A percentile compares a stretch with the other conserved stretches of the same genome.
phyloP scores from a whole-genome alignment of 2,329 filamentous ascomycete genomes.

The Beauveria asiatica region DNA sequence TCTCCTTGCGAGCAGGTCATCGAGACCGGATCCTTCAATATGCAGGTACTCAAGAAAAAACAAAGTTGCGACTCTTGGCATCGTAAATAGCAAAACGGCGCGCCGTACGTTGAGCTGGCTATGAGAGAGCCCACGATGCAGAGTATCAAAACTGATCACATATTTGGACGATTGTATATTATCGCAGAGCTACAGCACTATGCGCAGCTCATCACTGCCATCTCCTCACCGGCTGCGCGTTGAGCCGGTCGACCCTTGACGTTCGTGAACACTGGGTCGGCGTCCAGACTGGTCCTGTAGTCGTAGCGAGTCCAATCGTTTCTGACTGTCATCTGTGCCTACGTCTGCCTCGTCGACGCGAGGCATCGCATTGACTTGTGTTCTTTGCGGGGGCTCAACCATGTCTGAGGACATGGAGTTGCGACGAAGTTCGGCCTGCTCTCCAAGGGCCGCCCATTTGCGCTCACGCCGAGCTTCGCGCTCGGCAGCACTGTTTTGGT shows the following conservation, averaged over 20 bases:
- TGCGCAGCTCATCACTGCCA: neutral
- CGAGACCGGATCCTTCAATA: neutral
- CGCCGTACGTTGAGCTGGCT: neutral
- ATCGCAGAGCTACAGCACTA: neutral
- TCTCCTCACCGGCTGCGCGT: slow-evolving; percentile 37
- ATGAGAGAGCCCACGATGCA: neutral
- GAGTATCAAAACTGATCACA: neutral
- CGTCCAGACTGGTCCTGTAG: slow-evolving; percentile 69
- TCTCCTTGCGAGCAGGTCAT: neutral
- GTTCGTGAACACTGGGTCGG: slow-evolving; percentile 46
- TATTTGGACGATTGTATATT: neutral
- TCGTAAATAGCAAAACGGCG: neutral
- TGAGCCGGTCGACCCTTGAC: slow-evolving; percentile 51
- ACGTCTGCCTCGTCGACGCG: slow-evolving; percentile 70
- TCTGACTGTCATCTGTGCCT: slow-evolving; percentile 72
- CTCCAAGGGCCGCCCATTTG: slow-evolving; percentile 80
- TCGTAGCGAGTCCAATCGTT: slow-evolving; percentile 81
- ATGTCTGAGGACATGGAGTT: slow-evolving; percentile 24
- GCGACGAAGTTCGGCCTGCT: slow-evolving; percentile 67
- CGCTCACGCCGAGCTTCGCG: slow-evolving; percentile 73
- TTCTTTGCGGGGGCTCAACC: slow-evolving; percentile 25
- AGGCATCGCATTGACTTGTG: slow-evolving; percentile 34
- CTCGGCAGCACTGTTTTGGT: slow-evolving; percentile 84
- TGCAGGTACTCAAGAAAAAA: slow-evolving; percentile 6
- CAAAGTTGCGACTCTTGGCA: neutral